phyloP scores from a whole-genome alignment of 768 basidiomycete genomes.

The Epithele typhae region DNA sequence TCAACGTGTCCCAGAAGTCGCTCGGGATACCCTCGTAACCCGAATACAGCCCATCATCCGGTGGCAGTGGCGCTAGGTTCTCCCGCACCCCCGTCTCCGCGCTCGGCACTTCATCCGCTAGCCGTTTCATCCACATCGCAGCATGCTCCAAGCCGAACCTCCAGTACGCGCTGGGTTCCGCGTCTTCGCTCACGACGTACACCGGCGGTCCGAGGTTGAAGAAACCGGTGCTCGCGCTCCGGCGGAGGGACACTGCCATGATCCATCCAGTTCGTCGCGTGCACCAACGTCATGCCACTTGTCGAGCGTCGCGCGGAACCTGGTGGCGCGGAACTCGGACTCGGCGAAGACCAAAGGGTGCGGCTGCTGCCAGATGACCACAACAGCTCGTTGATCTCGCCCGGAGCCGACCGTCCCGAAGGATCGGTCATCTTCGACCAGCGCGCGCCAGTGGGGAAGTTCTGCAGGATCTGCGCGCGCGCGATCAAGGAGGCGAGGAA shows the following conservation, averaged over 20 bases:
- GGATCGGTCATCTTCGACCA: conserved; percentile 67
- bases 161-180: conserved; percentile 56
- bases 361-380: conserved; percentile 61
- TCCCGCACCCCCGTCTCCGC: conserved; percentile 42
- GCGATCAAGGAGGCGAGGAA: conserved; percentile 43
- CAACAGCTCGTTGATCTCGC: conserved; percentile 57
- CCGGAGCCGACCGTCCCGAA: conserved; percentile 51
- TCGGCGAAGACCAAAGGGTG: conserved; percentile 56
- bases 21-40: conserved; percentile 52
- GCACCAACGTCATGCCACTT: conserved; percentile 52
- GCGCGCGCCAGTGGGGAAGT: conserved; percentile 49
- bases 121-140: conserved; percentile 40
- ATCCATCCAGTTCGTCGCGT: conserved; percentile 52
- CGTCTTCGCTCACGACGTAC: conserved; percentile 55
- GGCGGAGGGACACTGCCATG: conserved; percentile 56
- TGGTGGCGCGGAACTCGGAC: conserved; percentile 47
- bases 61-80: conserved; percentile 46
- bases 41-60: conserved; percentile 46
- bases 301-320: conserved; percentile 34
- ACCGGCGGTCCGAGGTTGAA: conserved; percentile 60
- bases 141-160: conserved; percentile 45
- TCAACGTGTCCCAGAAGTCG: conserved; percentile 48
- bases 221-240: conserved; percentile 39
- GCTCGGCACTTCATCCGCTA: conserved; percentile 37
- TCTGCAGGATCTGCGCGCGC: conserved; percentile 50